Evolutionary conservation across 768 basidiomycete species (phyloP), one percentile per base, ranked within the genome.

Genomic region (Trametes cinnabarina): DNA sequence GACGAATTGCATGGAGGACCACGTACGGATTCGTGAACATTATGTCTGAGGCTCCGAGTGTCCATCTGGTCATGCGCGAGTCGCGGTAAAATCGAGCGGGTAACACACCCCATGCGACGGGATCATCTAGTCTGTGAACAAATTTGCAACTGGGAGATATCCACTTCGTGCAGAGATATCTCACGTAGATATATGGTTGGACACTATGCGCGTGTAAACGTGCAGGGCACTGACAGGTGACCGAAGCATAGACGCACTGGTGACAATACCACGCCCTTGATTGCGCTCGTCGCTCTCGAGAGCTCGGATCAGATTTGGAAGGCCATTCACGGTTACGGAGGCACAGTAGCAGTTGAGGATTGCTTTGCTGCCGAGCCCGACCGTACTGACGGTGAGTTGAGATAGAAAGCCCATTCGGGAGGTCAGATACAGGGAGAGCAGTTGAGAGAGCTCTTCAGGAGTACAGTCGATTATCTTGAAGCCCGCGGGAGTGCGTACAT

Each of bases 131-230:
- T 20, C 90, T 94, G 28, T 14, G n/a, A n/a, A n/a, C n/a, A n/a
- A n/a, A n/a, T n/a, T n/a, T n/a, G n/a, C n/a, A n/a, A n/a, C n/a
- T n/a, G n/a, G n/a, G n/a, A n/a, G n/a, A n/a, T n/a, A n/a, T n/a
- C n/a, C n/a, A n/a, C n/a, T n/a, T n/a, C n/a, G n/a, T n/a, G 22
- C 23, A 26, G 5, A 3, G 0, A 10, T 56, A 47, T 77, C 86
- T 55, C 69, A 94, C 87, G 92, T 94, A 48, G 95, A 97, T 53
- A 95, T 85, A 68, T 98, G 95, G 72, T 98, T 98, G 55, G 88
- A 85, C 46, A 97, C 94, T 96, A 62, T 17, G 22, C 34, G 9
- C 35, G n/a, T 9, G 57, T 4, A 10, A 14, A 39, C 14, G 37
- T 4, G 9, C n/a, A 1, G 0, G 30, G 12, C 37, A 15, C 14